Evolutionary conservation across 768 basidiomycete genomes (phyloP), one percentile per base, ranked within the genome.

Genomic region (Suillus fuscotomentosus): DNA sequence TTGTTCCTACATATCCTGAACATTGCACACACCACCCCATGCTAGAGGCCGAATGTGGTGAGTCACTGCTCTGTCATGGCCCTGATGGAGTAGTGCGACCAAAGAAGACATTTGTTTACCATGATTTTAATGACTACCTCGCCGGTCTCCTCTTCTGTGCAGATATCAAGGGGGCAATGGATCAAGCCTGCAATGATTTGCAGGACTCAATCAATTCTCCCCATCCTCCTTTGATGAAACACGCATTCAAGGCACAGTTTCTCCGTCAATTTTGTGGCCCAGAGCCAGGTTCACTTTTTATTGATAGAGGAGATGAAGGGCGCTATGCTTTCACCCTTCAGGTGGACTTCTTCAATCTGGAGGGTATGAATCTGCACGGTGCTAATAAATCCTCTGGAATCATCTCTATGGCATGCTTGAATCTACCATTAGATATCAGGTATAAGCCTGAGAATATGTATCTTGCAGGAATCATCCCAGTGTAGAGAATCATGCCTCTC

Each of bases 281-380:
- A 14, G 47, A 48, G 1, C 47, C 47, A 48, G 22, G 47, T 24
- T 48, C 13, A 48, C 47, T 48, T 48, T 48, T 48, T 48, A 48
- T 72, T n/a, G 69, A 71, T 55, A 63, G 69, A 14, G 66, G 57
- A 48, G 47, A 48, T 20, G 31, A 68, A 76, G 61, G 47, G 11
- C 1, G 22, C 47, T 48, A 24, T 48, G 22, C 47, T 24, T 48
- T 48, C 22, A 10, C 47, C 72, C 70, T 5, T 50, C 36, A 3
- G 50, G 67, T 6, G 51, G 66, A 27, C 54, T 73, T n/a, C 73
- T 48, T 48, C 47, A 48, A 48, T 48, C 47, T 1, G 5, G 47
- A 48, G 22, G 47, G 47, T 1, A 48, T 48, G 47, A 48, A 48
- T 48, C 7, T 48, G 47, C 22, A 1, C 24, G 22, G 47, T 24